A percentile compares a stretch with the other conserved stretches of the same genome.
Conservation (phyloP, 2,329 filamentous ascomycete genomes). For the Aschersonia sp. region DNA sequence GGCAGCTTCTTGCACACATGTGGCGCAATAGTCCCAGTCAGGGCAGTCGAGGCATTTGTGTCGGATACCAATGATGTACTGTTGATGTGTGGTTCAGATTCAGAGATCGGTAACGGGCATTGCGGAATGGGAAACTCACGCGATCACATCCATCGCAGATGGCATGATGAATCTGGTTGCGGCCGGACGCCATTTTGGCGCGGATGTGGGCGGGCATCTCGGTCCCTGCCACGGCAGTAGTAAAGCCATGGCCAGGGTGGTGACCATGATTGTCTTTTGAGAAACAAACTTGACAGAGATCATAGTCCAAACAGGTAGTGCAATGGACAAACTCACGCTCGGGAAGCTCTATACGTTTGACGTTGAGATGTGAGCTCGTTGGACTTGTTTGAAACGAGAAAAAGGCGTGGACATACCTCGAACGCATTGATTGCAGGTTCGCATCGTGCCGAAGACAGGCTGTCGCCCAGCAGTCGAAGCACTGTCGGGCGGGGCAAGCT, state of each 20-base stretch:
- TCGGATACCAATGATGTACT: conserved; percentile 70
- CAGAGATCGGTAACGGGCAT: not conserved
- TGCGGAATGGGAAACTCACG: conserved; percentile 1
- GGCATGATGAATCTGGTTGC: conserved; percentile 70
- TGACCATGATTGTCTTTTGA: conserved; percentile 68
- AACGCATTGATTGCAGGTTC: conserved; percentile 57
- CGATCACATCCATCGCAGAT: conserved; percentile 88
- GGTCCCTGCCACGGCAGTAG: conserved; percentile 49
- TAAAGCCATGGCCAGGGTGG: conserved; percentile 75
- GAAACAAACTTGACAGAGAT: conserved; percentile 80
- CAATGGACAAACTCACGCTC: conserved; percentile 80
- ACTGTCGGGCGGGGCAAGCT: conserved; percentile 35
- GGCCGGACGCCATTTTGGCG: conserved; percentile 61
- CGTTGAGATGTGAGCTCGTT: too few species aligned
- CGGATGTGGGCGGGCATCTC: conserved; percentile 46
- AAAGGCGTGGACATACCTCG: conserved; percentile 15
- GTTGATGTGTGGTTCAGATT: not conserved
- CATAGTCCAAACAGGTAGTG: conserved; percentile 72
- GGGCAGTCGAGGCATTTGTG: conserved; percentile 96
- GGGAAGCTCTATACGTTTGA: conserved; percentile 39
- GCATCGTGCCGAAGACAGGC: conserved; percentile 22
- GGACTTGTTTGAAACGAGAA: not conserved
- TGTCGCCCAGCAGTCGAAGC: conserved; percentile 6
- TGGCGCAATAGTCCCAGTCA: conserved; percentile 88
- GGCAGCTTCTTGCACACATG: conserved; percentile 54